These are phyloP conservation scores for Tremellales sp. DNA, from an alignment of 1,284 basidiomycete genomes.

Conservation along the genomic window DNA sequence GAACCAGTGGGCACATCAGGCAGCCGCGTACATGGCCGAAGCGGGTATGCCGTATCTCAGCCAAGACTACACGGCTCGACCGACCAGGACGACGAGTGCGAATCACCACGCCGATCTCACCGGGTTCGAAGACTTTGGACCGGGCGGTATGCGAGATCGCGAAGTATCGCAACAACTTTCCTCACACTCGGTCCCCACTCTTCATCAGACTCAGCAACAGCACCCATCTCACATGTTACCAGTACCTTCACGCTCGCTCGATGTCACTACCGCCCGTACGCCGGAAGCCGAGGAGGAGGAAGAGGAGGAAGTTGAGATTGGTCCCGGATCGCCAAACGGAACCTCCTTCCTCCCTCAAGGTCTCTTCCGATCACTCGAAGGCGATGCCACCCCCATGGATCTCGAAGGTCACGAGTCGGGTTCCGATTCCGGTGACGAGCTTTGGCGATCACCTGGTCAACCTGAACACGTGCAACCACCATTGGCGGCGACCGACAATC, in stretches of 20 bases:
- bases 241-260: background rate
- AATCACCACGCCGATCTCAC: conserved; percentile 24
- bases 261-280: background rate
- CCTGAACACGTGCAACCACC: conserved; percentile 1
- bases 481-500: background rate
- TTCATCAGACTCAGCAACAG: no score
- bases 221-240: no score
- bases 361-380: conserved; percentile 47
- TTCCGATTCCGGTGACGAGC: conserved; percentile 26
- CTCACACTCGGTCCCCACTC: background rate
- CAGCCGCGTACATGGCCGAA: conserved; percentile 46
- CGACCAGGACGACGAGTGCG: conserved; percentile 14
- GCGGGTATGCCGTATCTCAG: conserved; percentile 44
- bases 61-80: conserved; percentile 41
- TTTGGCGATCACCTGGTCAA: conserved; percentile 25
- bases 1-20: conserved; percentile 40
- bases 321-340: conserved; percentile 45
- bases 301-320: conserved; percentile 17
- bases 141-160: conserved; percentile 18
- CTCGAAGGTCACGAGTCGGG: conserved; percentile 22
- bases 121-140: conserved; percentile 50
- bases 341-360: conserved; percentile 48
- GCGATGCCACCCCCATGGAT: conserved; percentile 40
- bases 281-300: background rate
- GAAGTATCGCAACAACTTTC: no score